Conservation (phyloP, 1,139 yeast genomes). For the Sugiyamaella xylanicola region DNA sequence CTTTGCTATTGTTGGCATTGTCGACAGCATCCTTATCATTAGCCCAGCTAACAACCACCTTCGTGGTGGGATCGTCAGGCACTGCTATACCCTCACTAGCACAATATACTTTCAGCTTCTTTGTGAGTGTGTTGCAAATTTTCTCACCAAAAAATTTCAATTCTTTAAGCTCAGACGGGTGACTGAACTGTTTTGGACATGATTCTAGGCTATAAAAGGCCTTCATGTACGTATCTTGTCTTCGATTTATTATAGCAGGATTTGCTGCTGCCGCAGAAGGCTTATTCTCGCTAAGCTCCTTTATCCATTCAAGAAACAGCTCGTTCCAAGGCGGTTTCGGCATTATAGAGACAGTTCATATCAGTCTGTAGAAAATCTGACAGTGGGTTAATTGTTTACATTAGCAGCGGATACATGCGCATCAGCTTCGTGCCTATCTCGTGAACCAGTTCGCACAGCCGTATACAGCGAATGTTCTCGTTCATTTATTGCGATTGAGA, state of each 20-base stretch:
- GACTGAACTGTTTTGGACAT: constrained; percentile 48
- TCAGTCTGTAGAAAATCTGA: neutral
- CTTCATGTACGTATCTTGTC: constrained; percentile 45
- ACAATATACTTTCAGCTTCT: constrained; percentile 52
- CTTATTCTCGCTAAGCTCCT: constrained; percentile 39
- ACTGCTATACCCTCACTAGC: constrained; percentile 44
- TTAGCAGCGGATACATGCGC: too few relatives aligned
- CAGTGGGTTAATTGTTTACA: too few relatives aligned
- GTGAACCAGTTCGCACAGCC: too few relatives aligned
- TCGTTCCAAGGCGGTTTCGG: constrained; percentile 15
- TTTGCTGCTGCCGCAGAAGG: neutral
- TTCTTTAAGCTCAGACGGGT: constrained; percentile 54
- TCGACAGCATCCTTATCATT: neutral
- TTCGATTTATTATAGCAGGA: neutral
- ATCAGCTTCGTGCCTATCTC: too few relatives aligned
- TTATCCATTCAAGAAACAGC: constrained; percentile 50
- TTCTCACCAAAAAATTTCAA: constrained; percentile 66
- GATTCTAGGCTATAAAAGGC: constrained; percentile 53
- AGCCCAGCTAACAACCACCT: constrained; percentile 9
- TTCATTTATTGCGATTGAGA: neutral
- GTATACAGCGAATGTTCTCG: too few relatives aligned
- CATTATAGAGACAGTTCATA: neutral
- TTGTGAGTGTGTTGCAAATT: constrained; percentile 52
- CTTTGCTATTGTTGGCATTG: constrained; percentile 1
- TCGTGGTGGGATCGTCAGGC: constrained; percentile 42